Evolutionary conservation across 1,284 basidiomycete species (phyloP).

Genomic region (Trichosporon sp.): DNA sequence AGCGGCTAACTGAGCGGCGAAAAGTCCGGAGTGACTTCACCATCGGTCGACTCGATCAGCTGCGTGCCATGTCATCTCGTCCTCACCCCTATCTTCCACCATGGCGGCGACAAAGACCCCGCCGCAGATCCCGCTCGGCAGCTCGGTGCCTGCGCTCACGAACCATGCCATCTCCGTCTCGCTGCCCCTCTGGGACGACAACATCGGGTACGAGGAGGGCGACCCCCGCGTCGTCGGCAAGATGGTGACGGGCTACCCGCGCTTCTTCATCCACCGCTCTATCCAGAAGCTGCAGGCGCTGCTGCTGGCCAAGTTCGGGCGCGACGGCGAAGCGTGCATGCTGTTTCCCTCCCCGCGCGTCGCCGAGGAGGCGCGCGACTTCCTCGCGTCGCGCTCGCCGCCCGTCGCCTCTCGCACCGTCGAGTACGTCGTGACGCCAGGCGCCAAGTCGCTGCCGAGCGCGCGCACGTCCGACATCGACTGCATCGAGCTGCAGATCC

Average conservation of each 20-base stretch:
- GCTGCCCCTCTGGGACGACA: slow-evolving; percentile 88
- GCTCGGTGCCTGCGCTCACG: slow-evolving; percentile 49
- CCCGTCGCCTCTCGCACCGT: slow-evolving; percentile 62
- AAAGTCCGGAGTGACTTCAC: neutral
- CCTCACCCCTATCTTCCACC: neutral
- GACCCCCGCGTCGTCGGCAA: slow-evolving; percentile 71
- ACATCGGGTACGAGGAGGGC: slow-evolving; percentile 89
- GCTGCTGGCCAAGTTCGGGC: slow-evolving; percentile 72
- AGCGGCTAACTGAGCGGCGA: neutral
- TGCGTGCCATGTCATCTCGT: neutral
- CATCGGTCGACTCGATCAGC: neutral
- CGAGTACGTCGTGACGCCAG: slow-evolving; percentile 63
- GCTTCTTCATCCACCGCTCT: slow-evolving; percentile 89
- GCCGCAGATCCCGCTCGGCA: slow-evolving; percentile 47
- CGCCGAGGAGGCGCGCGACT: slow-evolving; percentile 70
- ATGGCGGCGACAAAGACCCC: slow-evolving; percentile 19
- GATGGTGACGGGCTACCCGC: slow-evolving; percentile 93
- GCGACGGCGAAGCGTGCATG: slow-evolving; percentile 65
- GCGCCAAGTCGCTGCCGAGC: slow-evolving; percentile 26
- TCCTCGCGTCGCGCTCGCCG: slow-evolving; percentile 57
- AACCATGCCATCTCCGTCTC: slow-evolving; percentile 97
- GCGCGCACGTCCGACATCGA: slow-evolving; percentile 31
- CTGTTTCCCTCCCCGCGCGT: slow-evolving; percentile 69
- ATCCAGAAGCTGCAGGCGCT: slow-evolving; percentile 74
- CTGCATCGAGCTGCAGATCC: slow-evolving; percentile 67